Evolutionary conservation across 106 monocot species (phyloP).

Genomic region (Dactylorhiza incarnata): DNA sequence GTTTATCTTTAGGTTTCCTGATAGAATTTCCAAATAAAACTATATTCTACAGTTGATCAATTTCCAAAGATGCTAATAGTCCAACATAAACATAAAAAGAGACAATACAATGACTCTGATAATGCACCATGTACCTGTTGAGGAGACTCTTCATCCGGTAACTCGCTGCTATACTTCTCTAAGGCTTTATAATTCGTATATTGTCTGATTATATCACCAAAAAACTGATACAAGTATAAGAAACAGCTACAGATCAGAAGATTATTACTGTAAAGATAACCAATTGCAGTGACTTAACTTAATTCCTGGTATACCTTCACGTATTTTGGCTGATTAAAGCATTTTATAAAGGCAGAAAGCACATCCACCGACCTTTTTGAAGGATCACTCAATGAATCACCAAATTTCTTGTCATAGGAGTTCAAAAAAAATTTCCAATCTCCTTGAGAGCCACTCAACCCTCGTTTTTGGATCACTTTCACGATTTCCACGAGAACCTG

Average conservation of each 20-base stretch:
- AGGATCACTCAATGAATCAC: slow-evolving; percentile 47
- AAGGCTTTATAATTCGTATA: neutral
- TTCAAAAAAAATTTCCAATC: slow-evolving; percentile 67
- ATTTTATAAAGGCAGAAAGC: neutral
- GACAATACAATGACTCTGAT: neutral
- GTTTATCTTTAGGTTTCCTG: neutral
- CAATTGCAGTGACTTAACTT: neutral
- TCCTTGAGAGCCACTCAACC: slow-evolving; percentile 38
- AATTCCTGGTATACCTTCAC: neutral
- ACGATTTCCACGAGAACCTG: slow-evolving; percentile 69
- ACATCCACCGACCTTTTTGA: slow-evolving; percentile 3
- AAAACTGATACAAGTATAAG: slow-evolving; percentile 2
- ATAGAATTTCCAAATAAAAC: neutral
- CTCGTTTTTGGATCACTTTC: slow-evolving; percentile 41
- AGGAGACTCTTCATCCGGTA: neutral
- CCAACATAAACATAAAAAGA: neutral
- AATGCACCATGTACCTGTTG: neutral
- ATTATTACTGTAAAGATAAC: neutral
- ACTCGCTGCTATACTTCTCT: neutral
- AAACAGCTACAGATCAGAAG: neutral
- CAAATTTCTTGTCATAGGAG: slow-evolving; percentile 31
- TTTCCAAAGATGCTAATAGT: neutral
- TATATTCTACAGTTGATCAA: neutral
- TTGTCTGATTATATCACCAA: neutral
- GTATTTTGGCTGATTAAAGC: slow-evolving; percentile 7